phyloP scores from a whole-genome alignment of 2,329 filamentous ascomycete species.

The Colletotrichum cordylinicola region DNA sequence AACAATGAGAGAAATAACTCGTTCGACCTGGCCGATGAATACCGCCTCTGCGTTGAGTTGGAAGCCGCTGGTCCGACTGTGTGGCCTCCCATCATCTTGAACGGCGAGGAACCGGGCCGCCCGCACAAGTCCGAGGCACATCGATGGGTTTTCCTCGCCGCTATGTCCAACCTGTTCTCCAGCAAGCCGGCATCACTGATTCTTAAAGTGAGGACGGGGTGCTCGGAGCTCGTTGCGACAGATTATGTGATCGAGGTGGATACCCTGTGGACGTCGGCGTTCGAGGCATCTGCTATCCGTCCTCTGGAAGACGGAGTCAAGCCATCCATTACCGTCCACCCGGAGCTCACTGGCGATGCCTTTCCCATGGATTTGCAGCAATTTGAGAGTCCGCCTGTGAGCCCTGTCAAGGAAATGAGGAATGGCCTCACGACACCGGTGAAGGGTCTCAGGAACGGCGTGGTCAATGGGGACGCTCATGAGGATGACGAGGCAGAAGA shows the following conservation, averaged over 20 bases:
- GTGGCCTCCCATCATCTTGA: slow-evolving; percentile 54
- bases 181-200: slow-evolving; percentile 35
- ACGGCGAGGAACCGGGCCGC: slow-evolving; percentile 6
- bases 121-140: slow-evolving; percentile 23
- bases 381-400: not conserved
- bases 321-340: slow-evolving; percentile 45
- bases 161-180: slow-evolving; percentile 46
- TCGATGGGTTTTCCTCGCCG: slow-evolving; percentile 46
- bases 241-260: slow-evolving; percentile 56
- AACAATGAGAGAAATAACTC: slow-evolving; percentile 51
- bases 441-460: slow-evolving; percentile 16
- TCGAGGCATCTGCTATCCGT: slow-evolving; percentile 34
- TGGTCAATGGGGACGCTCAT: slow-evolving; percentile 30
- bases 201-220: slow-evolving; percentile 40
- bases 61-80: slow-evolving; percentile 52
- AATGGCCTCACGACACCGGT: not conserved
- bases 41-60: slow-evolving; percentile 57
- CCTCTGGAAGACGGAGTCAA: slow-evolving; percentile 47
- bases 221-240: slow-evolving; percentile 36
- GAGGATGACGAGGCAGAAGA: slow-evolving; percentile 51
- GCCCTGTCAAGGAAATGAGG: not conserved
- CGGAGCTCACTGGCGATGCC: slow-evolving; percentile 10
- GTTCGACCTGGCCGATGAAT: slow-evolving; percentile 55
- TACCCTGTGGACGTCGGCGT: slow-evolving; percentile 50
- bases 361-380: not conserved